Conservation (phyloP, 1,284 basidiomycete genomes). For the Cutaneotrichosporon sp. region DNA sequence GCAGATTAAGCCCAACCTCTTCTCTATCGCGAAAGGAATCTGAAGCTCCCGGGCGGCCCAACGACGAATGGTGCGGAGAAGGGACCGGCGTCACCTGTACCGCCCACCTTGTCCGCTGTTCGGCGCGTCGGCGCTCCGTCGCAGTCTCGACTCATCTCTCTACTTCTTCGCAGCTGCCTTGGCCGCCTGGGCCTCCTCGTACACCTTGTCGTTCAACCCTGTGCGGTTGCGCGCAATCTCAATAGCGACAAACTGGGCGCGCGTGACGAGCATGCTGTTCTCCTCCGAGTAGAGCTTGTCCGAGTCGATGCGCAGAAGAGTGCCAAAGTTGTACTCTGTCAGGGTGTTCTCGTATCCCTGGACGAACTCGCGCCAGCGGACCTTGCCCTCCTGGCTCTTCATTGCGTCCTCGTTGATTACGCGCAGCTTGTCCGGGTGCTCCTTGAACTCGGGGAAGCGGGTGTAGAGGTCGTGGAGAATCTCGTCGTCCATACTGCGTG, state of each 20-base stretch:
- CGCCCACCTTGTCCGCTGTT: too few relatives aligned
- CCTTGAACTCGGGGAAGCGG: slow-evolving; percentile 78
- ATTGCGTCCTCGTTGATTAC: slow-evolving; percentile 88
- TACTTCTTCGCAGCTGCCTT: slow-evolving; percentile 44
- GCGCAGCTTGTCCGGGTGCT: slow-evolving; percentile 58
- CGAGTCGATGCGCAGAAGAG: slow-evolving; percentile 78
- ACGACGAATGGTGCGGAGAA: too few relatives aligned
- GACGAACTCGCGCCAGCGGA: slow-evolving; percentile 87
- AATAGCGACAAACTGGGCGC: slow-evolving; percentile 77
- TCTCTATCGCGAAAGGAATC: too few relatives aligned
- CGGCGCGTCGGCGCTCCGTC: not conserved
- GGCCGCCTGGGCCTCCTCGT: slow-evolving; percentile 60
- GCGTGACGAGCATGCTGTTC: slow-evolving; percentile 89
- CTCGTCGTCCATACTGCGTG: slow-evolving; percentile 76
- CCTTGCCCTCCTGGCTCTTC: slow-evolving; percentile 88
- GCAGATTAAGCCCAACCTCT: too few relatives aligned
- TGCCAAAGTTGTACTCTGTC: slow-evolving; percentile 96
- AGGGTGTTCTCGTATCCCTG: slow-evolving; percentile 69
- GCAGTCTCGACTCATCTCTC: not conserved
- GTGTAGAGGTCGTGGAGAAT: slow-evolving; percentile 73
- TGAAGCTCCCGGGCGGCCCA: too few relatives aligned
- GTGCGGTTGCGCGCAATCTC: slow-evolving; percentile 92
- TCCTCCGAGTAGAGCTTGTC: slow-evolving; percentile 80
- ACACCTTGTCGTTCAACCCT: slow-evolving; percentile 84
- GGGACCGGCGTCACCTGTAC: too few relatives aligned